phyloP scores from a whole-genome alignment of 371 early-diverging fungal genomes.

The Aphelidium insulamus region DNA sequence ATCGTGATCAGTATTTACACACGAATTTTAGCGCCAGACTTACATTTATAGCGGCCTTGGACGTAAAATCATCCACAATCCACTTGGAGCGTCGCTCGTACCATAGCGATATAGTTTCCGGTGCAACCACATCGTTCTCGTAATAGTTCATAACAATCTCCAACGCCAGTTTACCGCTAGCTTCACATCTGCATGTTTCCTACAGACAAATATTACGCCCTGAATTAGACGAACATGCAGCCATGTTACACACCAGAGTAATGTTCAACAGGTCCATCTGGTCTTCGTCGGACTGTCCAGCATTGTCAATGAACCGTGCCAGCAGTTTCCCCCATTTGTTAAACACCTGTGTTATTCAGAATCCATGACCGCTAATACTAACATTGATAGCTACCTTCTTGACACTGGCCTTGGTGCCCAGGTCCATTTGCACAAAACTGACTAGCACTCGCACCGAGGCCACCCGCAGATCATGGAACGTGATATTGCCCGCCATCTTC shows the following conservation, averaged over 20 bases:
- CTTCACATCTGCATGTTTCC: too few species aligned
- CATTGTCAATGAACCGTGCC: constrained; percentile 35
- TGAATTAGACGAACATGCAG: too few species aligned
- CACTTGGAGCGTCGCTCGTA: too few species aligned
- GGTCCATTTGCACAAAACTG: constrained; percentile 29
- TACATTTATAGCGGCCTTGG: too few species aligned
- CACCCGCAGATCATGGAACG: constrained; percentile 50
- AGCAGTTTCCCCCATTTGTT: constrained; percentile 51
- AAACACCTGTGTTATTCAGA: constrained; percentile 16
- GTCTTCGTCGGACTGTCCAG: constrained; percentile 43
- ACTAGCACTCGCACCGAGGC: constrained; percentile 43
- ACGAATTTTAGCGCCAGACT: too few species aligned
- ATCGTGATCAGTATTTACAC: too few species aligned
- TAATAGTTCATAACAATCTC: too few species aligned
- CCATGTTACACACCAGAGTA: constrained; percentile 25
- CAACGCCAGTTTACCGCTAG: too few species aligned
- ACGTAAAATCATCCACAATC: too few species aligned
- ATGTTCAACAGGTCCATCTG: constrained; percentile 47
- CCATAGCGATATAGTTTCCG: too few species aligned
- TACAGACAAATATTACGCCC: too few species aligned
- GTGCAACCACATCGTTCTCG: too few species aligned
- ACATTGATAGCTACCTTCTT: constrained; percentile 4
- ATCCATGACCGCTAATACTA: constrained; percentile 6
- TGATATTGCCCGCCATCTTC: constrained; percentile 69
- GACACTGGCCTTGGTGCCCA: constrained; percentile 11